phyloP scores from a whole-genome alignment of 169 alveolate genomes.

The Babesia bovis region DNA sequence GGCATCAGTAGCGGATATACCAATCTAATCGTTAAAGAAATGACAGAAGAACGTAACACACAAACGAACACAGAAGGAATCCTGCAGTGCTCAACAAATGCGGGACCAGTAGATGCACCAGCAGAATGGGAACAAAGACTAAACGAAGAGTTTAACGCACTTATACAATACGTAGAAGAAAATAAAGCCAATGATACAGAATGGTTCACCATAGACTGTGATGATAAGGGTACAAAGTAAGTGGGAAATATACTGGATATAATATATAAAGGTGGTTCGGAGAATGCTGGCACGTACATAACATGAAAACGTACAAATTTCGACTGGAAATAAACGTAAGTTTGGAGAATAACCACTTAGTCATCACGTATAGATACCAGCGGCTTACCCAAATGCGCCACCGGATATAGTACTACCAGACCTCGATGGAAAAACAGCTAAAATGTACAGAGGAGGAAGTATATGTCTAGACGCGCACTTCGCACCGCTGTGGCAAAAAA shows the following conservation, averaged over 20 bases:
- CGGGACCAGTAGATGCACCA: slow-evolving; percentile 90
- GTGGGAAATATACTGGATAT: neutral
- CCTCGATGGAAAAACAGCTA: slow-evolving; percentile 94
- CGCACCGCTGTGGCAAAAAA: slow-evolving; percentile 93
- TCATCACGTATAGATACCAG: slow-evolving; percentile 86
- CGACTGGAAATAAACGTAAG: slow-evolving; percentile 87
- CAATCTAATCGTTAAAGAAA: neutral
- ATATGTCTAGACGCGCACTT: slow-evolving; percentile 94
- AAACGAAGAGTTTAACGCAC: slow-evolving; percentile 90
- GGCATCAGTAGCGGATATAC: slow-evolving; percentile 7
- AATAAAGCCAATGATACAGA: slow-evolving; percentile 91
- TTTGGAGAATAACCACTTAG: neutral
- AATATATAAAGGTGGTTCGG: slow-evolving; percentile 90
- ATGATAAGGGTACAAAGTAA: slow-evolving; percentile 88
- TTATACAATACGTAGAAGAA: slow-evolving; percentile 86
- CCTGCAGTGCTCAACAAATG: slow-evolving; percentile 87
- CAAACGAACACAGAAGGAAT: slow-evolving; percentile 62
- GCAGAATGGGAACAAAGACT: slow-evolving; percentile 82
- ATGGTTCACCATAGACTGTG: slow-evolving; percentile 92
- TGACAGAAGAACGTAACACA: neutral
- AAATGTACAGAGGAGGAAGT: slow-evolving; percentile 98
- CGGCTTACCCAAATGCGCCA: slow-evolving; percentile 94
- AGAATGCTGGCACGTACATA: slow-evolving; percentile 93
- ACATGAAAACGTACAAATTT: slow-evolving; percentile 88
- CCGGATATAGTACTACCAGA: slow-evolving; percentile 92